Percentiles rank a stretch among this genome's conserved stretches.
Evolutionary conservation across 495 filamentous ascomycete species (phyloP).

Genomic region (Daldinia grandis): DNA sequence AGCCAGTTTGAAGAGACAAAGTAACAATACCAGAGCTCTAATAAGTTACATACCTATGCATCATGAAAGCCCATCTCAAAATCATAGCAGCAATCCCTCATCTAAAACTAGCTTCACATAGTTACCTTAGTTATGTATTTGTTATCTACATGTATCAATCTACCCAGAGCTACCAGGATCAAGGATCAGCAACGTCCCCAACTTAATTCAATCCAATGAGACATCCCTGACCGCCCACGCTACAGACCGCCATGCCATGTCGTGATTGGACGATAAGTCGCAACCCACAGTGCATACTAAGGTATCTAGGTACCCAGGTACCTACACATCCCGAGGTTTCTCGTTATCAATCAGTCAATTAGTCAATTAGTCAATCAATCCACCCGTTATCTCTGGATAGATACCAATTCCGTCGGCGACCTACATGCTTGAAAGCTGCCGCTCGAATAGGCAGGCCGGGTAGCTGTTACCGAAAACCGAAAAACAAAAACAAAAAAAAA

Average conservation of each 20-base stretch:
- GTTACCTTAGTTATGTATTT: not conserved
- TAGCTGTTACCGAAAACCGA: not conserved
- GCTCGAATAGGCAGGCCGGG: slow-evolving; percentile 20
- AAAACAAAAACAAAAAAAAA: not conserved
- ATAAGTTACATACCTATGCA: slow-evolving; percentile 2
- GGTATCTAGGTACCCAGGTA: not conserved
- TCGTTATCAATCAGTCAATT: not conserved
- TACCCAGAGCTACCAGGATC: not conserved
- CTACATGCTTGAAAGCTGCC: slow-evolving; percentile 6
- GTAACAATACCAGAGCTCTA: not conserved
- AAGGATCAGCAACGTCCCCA: slow-evolving; percentile 1
- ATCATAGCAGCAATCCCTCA: slow-evolving; percentile 5
- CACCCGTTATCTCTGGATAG: not conserved
- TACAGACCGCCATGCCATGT: not conserved
- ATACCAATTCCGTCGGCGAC: slow-evolving; percentile 17
- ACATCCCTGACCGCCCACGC: slow-evolving; percentile 9
- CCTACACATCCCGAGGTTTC: not conserved
- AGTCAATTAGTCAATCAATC: not conserved
- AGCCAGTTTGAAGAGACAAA: slow-evolving; percentile 2
- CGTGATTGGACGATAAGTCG: slow-evolving; percentile 20
- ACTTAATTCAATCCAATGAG: slow-evolving; percentile 9
- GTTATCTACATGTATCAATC: not conserved
- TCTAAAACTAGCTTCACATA: slow-evolving; percentile 20
- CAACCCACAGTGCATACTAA: not conserved
- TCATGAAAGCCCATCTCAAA: slow-evolving; percentile 8